Evolutionary conservation across 805 yeast genomes (phyloP).

Genomic region (Kazachstania taianensis): DNA sequence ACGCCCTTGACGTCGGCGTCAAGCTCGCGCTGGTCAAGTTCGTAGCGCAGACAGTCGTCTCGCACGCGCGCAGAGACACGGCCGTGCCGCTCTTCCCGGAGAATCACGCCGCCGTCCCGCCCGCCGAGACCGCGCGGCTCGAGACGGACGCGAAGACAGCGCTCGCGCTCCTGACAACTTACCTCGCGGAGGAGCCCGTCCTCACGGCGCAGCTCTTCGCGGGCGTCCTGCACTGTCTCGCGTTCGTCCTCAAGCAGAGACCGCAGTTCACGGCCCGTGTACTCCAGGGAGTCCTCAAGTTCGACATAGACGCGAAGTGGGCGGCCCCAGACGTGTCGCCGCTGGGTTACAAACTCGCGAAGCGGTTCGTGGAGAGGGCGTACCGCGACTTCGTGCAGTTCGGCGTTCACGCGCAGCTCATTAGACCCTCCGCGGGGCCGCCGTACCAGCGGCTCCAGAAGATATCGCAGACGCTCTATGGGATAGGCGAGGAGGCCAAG

Average conservation of each 20-base stretch:
- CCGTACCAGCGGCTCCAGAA: slow-evolving; percentile 22
- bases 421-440: slow-evolving; percentile 15
- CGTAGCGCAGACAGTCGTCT: slow-evolving; percentile 46
- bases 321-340: slow-evolving; percentile 33
- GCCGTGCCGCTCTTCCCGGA: slow-evolving; percentile 15
- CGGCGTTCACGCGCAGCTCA: slow-evolving; percentile 30
- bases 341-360: slow-evolving; percentile 40
- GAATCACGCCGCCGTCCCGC: slow-evolving; percentile 38
- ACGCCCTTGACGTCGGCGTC: slow-evolving; percentile 44
- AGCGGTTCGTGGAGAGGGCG: slow-evolving; percentile 54
- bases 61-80: slow-evolving; percentile 33
- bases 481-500: slow-evolving; percentile 29
- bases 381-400: slow-evolving; percentile 37
- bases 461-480: slow-evolving; percentile 27
- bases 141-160: slow-evolving; percentile 65
- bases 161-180: slow-evolving; percentile 52
- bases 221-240: slow-evolving; percentile 56
- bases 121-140: slow-evolving; percentile 49
- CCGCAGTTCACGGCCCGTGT: slow-evolving; percentile 50
- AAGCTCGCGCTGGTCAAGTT: slow-evolving; percentile 67
- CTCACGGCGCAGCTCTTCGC: slow-evolving; percentile 50
- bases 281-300: slow-evolving; percentile 47
- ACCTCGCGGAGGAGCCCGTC: slow-evolving; percentile 45
- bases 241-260: slow-evolving; percentile 55
- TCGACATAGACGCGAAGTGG: slow-evolving; percentile 50